phyloP scores from a whole-genome alignment of 2,329 filamentous ascomycete species.

The Xenosphaeropsis pyriputrescens region DNA sequence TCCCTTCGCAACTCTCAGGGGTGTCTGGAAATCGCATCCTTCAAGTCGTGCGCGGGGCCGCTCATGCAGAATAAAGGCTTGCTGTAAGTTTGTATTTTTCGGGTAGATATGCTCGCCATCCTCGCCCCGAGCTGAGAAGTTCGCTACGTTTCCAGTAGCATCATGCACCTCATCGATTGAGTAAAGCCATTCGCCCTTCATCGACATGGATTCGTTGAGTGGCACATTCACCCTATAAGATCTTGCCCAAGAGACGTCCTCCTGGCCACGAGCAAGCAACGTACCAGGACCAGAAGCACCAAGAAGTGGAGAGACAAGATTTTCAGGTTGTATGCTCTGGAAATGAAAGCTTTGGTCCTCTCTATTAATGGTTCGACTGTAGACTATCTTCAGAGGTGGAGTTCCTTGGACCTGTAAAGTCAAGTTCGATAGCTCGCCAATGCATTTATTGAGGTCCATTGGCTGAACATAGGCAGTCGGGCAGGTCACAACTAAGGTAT shows the following conservation, averaged over 20 bases:
- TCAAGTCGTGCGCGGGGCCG: conserved; percentile 59
- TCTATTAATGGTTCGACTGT: conserved; percentile 76
- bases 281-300: conserved; percentile 40
- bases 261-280: conserved; percentile 39
- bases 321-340: conserved; percentile 85
- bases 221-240: conserved; percentile 63
- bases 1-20: conserved; percentile 72
- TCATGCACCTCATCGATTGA: conserved; percentile 86
- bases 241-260: conserved; percentile 70
- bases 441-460: conserved; percentile 55
- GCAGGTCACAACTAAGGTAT: conserved; percentile 75
- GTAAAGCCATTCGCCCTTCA: conserved; percentile 74
- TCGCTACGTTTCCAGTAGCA: conserved; percentile 73
- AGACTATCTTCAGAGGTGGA: conserved; percentile 82
- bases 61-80: conserved; percentile 75
- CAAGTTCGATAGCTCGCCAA: conserved; percentile 77
- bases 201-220: conserved; percentile 77
- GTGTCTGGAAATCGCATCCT: conserved; percentile 66
- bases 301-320: conserved; percentile 65
- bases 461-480: conserved; percentile 63
- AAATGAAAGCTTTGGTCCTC: conserved; percentile 77
- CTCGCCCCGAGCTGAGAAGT: conserved; percentile 52
- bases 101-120: conserved; percentile 48
- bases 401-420: conserved; percentile 75
- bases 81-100: conserved; percentile 49